Evolutionary conservation across 345 rosid genomes (phyloP).

Genomic region (Gossypium arboreum): DNA sequence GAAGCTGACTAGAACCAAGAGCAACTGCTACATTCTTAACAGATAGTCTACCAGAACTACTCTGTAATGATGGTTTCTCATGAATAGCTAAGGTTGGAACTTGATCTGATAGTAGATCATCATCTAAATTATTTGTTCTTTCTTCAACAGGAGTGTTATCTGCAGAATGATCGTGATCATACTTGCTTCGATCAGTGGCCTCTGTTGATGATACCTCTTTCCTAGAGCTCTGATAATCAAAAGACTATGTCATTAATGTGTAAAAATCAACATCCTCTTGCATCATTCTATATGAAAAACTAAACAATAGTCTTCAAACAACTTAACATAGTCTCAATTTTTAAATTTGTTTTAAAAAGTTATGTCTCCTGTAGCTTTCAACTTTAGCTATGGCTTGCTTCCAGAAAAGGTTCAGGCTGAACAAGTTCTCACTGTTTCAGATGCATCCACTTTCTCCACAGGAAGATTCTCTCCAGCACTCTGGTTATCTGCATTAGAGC

Average conservation of each 20-base stretch:
- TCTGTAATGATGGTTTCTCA: slow-evolving; percentile 44
- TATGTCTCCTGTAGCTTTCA: background rate
- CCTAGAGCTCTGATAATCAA: slow-evolving; percentile 41
- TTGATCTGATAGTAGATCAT: slow-evolving; percentile 63
- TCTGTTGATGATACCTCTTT: slow-evolving; percentile 41
- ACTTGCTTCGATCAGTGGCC: slow-evolving; percentile 36
- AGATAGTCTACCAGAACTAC: slow-evolving; percentile 36
- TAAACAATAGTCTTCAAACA: slow-evolving; percentile 8
- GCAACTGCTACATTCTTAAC: slow-evolving; percentile 33
- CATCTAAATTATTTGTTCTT: slow-evolving; percentile 47
- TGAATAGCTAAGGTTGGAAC: slow-evolving; percentile 75
- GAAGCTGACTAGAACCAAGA: slow-evolving; percentile 34
- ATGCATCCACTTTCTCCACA: slow-evolving; percentile 46
- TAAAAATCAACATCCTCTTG: slow-evolving; percentile 6
- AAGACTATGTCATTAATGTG: slow-evolving; percentile 10
- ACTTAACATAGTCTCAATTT: background rate
- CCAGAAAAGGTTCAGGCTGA: slow-evolving; percentile 5
- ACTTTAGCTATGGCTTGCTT: background rate
- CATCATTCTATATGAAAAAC: background rate
- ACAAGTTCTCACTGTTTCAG: slow-evolving; percentile 43
- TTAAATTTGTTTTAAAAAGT: background rate
- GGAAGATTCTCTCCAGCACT: slow-evolving; percentile 43
- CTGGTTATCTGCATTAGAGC: slow-evolving; percentile 49
- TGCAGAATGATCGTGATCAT: slow-evolving; percentile 42
- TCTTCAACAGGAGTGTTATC: slow-evolving; percentile 42